A percentile compares a stretch with the other conserved stretches of the same genome.
Conservation (phyloP, 1,284 basidiomycete species). For the Mycena citricolor region DNA sequence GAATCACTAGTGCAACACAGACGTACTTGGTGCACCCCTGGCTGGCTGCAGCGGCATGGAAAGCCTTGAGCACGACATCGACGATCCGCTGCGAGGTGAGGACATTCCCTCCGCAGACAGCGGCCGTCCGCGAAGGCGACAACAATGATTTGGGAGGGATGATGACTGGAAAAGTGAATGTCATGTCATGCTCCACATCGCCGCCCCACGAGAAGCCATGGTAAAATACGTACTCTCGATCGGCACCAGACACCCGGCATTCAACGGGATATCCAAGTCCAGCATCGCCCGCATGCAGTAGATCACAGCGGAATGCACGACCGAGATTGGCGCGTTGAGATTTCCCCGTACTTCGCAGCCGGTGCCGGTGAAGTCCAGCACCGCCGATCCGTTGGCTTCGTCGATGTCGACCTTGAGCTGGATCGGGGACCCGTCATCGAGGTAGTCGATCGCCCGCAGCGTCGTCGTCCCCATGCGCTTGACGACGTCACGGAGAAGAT, state of each 20-base stretch:
- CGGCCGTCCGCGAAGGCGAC: slow-evolving; percentile 81
- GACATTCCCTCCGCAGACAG: slow-evolving; percentile 93
- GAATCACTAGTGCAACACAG: slow-evolving; percentile 3
- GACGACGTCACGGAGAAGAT: slow-evolving; percentile 78
- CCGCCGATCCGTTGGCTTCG: slow-evolving; percentile 72
- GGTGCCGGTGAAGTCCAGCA: slow-evolving; percentile 90
- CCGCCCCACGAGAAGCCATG: slow-evolving; percentile 1
- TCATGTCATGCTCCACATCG: too few relatives aligned
- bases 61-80: slow-evolving; percentile 92
- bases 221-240: slow-evolving; percentile 55
- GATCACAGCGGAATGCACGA: slow-evolving; percentile 91
- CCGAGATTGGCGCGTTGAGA: slow-evolving; percentile 85
- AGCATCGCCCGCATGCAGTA: slow-evolving; percentile 96
- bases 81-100: slow-evolving; percentile 92
- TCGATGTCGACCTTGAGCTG: slow-evolving; percentile 81
- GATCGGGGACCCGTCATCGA: slow-evolving; percentile 90
- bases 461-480: slow-evolving; percentile 64
- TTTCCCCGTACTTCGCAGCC: slow-evolving; percentile 89
- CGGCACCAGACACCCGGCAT: slow-evolving; percentile 88
- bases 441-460: slow-evolving; percentile 73
- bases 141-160: slow-evolving; percentile 83
- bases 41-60: slow-evolving; percentile 89
- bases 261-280: slow-evolving; percentile 89
- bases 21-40: slow-evolving; percentile 89
- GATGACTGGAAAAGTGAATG: slow-evolving; percentile 61